Evolutionary conservation across 2,329 filamentous ascomycete species (phyloP), one percentile per base, ranked within the genome.

Genomic region (Eutypella sp.): DNA sequence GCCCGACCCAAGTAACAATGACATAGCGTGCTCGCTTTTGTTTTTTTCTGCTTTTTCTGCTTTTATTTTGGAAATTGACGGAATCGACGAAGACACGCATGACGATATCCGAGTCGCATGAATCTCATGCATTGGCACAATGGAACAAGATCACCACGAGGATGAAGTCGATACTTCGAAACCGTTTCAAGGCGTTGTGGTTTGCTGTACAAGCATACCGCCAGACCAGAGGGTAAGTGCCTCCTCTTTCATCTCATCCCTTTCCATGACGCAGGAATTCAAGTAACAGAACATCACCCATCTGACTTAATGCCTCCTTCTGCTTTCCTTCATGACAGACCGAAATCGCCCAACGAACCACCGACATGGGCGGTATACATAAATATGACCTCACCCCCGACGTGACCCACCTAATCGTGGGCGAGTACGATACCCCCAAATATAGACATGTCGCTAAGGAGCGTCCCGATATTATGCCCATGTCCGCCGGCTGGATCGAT

Each of bases 401-500:
- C 65, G 89, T 95, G 40, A 97, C 93, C 5, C 93, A 99, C 70
- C 82, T 99, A 40, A 79, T 99, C 52, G 89, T 96, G 50, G 93
- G 91, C 64, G 84, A 87, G 58, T 87, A 89, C 59, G 81, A 92
- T 63, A 97, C 92, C 1, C 82, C 87, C 41, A 99, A 99, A 67
- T 99, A 99, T 69, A 86, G 84, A 65, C 96, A 95, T 73, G 92
- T 97, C 59, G 93, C 92, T 44, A 88, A 85, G 61, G 87, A 92
- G 64, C 81, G 93, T 43, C 82, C 85, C 40, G 93, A 99, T 60
- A 84, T 99, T 59, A 83, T 82, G 62, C 84, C 90, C 41, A 84
- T 99, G 70, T 80, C 80, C 37, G 80, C 85, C n/a, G 78, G 81
- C 59, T 99, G 90, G 88, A 78, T 99, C 41, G 83, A 92, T 46